A percentile compares a stretch with the other conserved stretches of the same genome.
phyloP scores from a whole-genome alignment of 495 filamentous ascomycete species.

The Peziza echinospora region DNA sequence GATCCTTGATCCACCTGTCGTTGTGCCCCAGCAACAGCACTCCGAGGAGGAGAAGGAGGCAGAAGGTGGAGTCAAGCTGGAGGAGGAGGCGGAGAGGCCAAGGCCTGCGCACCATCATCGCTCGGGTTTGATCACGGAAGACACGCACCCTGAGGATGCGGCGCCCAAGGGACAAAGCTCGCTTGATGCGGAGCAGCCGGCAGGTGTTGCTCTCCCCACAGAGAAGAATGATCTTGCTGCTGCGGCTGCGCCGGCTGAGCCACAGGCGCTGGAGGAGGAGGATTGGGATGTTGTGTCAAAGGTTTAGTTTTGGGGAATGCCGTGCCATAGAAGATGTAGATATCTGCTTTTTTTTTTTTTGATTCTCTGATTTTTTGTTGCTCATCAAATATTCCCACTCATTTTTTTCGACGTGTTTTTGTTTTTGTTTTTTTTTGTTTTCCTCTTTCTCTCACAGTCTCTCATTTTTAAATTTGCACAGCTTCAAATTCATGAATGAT shows the following conservation, averaged over 20 bases:
- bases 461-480: too few species aligned
- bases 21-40: background rate
- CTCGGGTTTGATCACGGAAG: background rate
- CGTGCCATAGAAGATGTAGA: too few species aligned
- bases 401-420: too few species aligned
- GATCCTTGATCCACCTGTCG: background rate
- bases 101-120: background rate
- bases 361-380: too few species aligned
- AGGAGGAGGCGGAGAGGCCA: conserved; percentile 3
- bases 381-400: too few species aligned
- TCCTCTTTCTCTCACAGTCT: too few species aligned
- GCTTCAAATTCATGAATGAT: too few species aligned
- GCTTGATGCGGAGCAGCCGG: background rate
- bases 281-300: background rate
- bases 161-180: background rate
- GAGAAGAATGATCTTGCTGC: background rate
- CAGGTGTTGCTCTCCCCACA: background rate
- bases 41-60: too few species aligned
- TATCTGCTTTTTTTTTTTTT: too few species aligned
- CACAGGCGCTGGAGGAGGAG: background rate
- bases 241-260: background rate
- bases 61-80: background rate
- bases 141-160: conserved; percentile 10
- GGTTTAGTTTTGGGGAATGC: too few species aligned
- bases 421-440: too few species aligned